phyloP scores from a whole-genome alignment of 345 rosid species.

The Populus simonii region DNA sequence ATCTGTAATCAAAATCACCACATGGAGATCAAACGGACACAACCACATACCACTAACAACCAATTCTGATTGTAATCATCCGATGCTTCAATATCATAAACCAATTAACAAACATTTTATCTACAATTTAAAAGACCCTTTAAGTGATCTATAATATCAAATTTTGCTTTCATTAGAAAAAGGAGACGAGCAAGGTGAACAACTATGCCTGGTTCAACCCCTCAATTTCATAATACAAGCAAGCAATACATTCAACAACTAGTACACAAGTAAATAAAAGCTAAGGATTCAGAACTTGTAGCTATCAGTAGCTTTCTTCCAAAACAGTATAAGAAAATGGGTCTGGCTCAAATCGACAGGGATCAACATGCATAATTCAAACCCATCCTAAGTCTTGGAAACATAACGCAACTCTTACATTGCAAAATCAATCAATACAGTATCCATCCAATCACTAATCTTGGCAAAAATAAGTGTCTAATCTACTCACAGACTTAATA shows the following conservation, averaged over 20 bases:
- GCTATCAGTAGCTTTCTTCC: not conserved
- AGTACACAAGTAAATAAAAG: not conserved
- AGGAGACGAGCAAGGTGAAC: not conserved
- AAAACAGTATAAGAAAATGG: not conserved
- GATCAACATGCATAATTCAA: not conserved
- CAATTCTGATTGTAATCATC: not conserved
- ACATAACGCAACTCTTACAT: no score
- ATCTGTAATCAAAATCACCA: slow-evolving; percentile 42
- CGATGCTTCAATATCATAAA: not conserved
- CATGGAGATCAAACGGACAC: not conserved
- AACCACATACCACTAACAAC: not conserved
- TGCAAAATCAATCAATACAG: no score
- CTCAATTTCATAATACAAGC: not conserved
- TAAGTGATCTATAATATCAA: not conserved
- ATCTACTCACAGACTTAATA: not conserved
- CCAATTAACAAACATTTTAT: not conserved
- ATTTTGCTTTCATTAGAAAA: not conserved
- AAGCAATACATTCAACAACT: not conserved
- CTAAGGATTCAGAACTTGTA: not conserved
- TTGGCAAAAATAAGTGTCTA: no score
- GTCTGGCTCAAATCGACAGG: not conserved
- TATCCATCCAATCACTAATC: no score
- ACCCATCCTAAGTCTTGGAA: not conserved
- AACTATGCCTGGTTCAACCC: not conserved
- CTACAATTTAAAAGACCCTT: not conserved